Evolutionary conservation across 805 yeast genomes (phyloP).

Genomic region (Schwanniomyces occidentalis): DNA sequence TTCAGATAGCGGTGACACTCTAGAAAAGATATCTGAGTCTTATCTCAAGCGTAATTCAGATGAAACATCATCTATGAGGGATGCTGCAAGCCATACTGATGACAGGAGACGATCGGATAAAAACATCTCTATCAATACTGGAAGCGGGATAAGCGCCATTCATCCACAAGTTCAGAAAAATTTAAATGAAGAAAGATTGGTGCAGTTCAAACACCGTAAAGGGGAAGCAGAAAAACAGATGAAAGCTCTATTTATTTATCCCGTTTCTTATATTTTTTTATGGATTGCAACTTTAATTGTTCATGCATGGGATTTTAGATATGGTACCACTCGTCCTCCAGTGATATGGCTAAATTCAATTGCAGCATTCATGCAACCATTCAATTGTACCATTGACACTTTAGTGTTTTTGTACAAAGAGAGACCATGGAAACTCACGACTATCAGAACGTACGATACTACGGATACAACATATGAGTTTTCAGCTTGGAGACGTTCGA

Average conservation of each 20-base stretch:
- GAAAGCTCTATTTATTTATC: constrained; percentile 4
- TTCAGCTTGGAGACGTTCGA: not conserved
- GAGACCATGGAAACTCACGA: constrained; percentile 4
- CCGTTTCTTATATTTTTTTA: constrained; percentile 4
- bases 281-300: constrained; percentile 5
- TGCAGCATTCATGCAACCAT: constrained; percentile 7
- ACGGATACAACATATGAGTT: not conserved
- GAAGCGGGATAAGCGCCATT: too few species aligned
- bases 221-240: constrained; percentile 1
- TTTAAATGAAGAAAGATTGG: not conserved
- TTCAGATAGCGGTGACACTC: not conserved
- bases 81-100: not conserved
- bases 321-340: constrained; percentile 1
- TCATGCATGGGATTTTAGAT: constrained; percentile 2
- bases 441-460: not conserved
- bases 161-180: not conserved
- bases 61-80: too few species aligned
- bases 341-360: constrained; percentile 4
- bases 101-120: not conserved
- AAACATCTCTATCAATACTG: not conserved
- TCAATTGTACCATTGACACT: constrained; percentile 6
- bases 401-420: constrained; percentile 3
- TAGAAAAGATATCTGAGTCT: too few species aligned
- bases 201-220: not conserved
- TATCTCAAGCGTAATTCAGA: too few species aligned